Base-by-base conservation (phyloP, 1,284 basidiomycete species). In the Hemileia vastatrix region DNA sequence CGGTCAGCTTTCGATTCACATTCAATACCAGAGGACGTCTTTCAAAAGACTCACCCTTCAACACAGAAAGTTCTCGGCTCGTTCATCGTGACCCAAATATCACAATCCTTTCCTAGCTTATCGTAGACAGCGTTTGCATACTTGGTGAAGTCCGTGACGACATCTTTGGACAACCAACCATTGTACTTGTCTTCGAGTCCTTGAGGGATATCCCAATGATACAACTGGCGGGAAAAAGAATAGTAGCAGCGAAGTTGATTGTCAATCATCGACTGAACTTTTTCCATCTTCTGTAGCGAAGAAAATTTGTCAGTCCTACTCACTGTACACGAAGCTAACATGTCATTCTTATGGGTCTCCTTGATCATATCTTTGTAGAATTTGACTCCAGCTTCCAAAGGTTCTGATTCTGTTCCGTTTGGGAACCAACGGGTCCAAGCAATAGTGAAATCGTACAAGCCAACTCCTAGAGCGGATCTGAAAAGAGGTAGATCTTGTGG, bases 21-120 rank as follows among this genome's bases (percentile, higher is more conserved):
- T n/a, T n/a, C n/a, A n/a, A n/a, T n/a, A n/a, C n/a, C n/a, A n/a
- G n/a, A 47, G 21, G 21, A 40, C 36, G 36, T 40, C 36, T 15
- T 40, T 6, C 27, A 27, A 27, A 40, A 40, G 36, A 40, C 36
- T 40, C 36, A 40, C 36, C 45, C 59, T 36, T 64, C 61, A 6
- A 24, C 45, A 31, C 64, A 65, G 32, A 65, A 65, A 15, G 64
- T 65, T 23, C 60, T 45, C 2, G 59, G 60, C 55, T 65, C 64
- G 44, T 65, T 65, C 62, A 65, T 47, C 1, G 31, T 48, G 40
- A 63, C 54, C 64, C 64, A 65, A 40, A 44, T 27, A 48, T 65
- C 61, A 44, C 63, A 64, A 32, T 47, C 44, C 49, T 57, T 24
- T 18, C 61, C 64, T 13, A 65, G 49, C 1, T 43, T 48, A 33